These are phyloP conservation scores for Theobroma cacao DNA, from an alignment of 345 rosid species.

Conservation along the genomic window DNA sequence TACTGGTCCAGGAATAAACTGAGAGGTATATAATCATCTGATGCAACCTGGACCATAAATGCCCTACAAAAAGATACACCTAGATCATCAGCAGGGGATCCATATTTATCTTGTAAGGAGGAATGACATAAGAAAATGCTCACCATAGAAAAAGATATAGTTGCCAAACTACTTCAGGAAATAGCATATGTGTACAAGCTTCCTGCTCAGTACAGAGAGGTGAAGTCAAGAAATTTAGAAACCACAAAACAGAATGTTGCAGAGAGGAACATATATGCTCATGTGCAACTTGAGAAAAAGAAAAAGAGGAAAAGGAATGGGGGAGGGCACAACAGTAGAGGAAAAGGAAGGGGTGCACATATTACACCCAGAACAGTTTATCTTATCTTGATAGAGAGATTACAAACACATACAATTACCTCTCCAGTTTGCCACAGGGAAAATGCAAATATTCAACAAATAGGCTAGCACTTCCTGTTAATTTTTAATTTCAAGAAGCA, in stretches of 20 bases:
- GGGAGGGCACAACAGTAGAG: no score
- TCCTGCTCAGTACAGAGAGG: constrained; percentile 37
- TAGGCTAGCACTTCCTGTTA: neutral
- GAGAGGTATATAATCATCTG: constrained; percentile 20
- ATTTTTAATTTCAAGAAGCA: neutral
- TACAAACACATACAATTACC: neutral
- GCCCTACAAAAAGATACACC: constrained; percentile 27
- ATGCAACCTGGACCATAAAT: constrained; percentile 23
- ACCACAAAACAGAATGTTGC: neutral
- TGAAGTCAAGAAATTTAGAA: neutral
- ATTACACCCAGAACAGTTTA: neutral
- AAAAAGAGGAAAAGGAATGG: no score
- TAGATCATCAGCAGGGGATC: neutral
- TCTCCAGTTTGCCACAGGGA: neutral
- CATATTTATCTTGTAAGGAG: neutral
- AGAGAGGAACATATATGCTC: neutral
- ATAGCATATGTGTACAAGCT: constrained; percentile 56
- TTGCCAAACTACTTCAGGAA: constrained; percentile 43
- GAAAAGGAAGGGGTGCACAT: neutral
- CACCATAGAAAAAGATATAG: constrained; percentile 30
- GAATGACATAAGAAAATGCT: constrained; percentile 16
- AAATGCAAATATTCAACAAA: neutral
- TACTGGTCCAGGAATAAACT: constrained; percentile 24
- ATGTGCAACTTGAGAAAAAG: neutral
- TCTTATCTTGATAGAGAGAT: neutral